Base-by-base conservation (phyloP, 2,329 filamentous ascomycete genomes). In the Acrocalymma vagum region DNA sequence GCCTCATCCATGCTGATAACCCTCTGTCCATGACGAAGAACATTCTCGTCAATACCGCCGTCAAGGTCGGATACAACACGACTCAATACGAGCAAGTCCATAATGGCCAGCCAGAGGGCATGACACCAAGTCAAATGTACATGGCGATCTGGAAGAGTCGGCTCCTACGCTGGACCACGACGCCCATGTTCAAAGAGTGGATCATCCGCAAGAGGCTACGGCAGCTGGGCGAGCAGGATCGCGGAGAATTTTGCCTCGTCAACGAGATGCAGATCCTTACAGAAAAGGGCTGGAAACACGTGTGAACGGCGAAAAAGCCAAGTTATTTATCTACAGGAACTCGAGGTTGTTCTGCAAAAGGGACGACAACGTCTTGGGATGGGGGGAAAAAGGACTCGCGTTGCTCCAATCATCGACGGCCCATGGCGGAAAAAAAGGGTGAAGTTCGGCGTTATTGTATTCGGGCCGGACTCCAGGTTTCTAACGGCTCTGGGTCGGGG, bases 1-100 rank as follows among this genome's bases (percentile, higher is more conserved):
- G 88, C 66, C 79, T 92, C 36, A 83, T 90, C 38, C 87, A 90
- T 60, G 81, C 82, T 3, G 87, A 90, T 58, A 90, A 89, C 54
- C 81, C 80, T 2, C 69, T 84, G 4, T 77, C 77, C 5, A 60
- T 38, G 1, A 53, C 43, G 6, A 67, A 73, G 38, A 83, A 86
- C 33, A 81, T 89, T 5, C 90, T 77, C 63, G 60, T 90, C 25
- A 90, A 90, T 62, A 85, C 86, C 2, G 78, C 78, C 9, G 86
- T 90, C 9, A 76, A 85, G 7, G 86, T 90, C 5, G 84, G 78
- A 2, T 90, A 89, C 60, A 82, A 75, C 48, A 62, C 38, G 14
- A 41, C 52, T 4, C 56, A 60, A 2, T 69, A 71, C 35, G 43
- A 55, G 14, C 45, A 36, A 13, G 29, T 54, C 3, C 42, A 52